Evolutionary conservation across 768 basidiomycete species (phyloP).

Genomic region (Psilocybe sp.): DNA sequence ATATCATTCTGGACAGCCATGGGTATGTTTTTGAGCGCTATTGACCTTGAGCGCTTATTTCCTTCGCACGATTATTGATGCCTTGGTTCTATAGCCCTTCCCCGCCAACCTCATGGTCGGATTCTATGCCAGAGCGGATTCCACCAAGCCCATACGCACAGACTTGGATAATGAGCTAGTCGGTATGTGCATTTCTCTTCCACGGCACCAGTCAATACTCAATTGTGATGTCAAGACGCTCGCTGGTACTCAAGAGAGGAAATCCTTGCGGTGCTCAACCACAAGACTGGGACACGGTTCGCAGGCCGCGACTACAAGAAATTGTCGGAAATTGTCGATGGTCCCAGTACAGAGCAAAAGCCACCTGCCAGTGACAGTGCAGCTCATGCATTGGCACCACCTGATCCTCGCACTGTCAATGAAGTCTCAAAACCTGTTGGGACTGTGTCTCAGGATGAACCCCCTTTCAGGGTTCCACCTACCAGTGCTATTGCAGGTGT

Average conservation of each 20-base stretch:
- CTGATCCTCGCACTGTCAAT: slow-evolving; percentile 4
- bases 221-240: slow-evolving; percentile 55
- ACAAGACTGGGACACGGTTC: slow-evolving; percentile 48
- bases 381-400: slow-evolving; percentile 17
- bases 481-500: slow-evolving; percentile 80
- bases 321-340: slow-evolving; percentile 39
- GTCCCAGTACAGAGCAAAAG: slow-evolving; percentile 21
- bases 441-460: slow-evolving; percentile 36
- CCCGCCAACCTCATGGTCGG: slow-evolving; percentile 91
- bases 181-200: slow-evolving; percentile 43
- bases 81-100: slow-evolving; percentile 59
- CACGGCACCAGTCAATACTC: neutral
- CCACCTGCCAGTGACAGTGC: slow-evolving; percentile 3
- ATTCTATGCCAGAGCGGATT: slow-evolving; percentile 78
- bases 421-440: slow-evolving; percentile 12
- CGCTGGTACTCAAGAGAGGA: slow-evolving; percentile 83
- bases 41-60: neutral
- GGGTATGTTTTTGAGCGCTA: slow-evolving; percentile 45
- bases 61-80: neutral
- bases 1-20: slow-evolving; percentile 87
- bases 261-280: slow-evolving; percentile 60
- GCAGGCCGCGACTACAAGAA: slow-evolving; percentile 48
- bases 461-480: slow-evolving; percentile 74
- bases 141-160: slow-evolving; percentile 67
- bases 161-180: slow-evolving; percentile 97